phyloP scores from a whole-genome alignment of 768 basidiomycete species.

The Cubamyces lactineus region DNA sequence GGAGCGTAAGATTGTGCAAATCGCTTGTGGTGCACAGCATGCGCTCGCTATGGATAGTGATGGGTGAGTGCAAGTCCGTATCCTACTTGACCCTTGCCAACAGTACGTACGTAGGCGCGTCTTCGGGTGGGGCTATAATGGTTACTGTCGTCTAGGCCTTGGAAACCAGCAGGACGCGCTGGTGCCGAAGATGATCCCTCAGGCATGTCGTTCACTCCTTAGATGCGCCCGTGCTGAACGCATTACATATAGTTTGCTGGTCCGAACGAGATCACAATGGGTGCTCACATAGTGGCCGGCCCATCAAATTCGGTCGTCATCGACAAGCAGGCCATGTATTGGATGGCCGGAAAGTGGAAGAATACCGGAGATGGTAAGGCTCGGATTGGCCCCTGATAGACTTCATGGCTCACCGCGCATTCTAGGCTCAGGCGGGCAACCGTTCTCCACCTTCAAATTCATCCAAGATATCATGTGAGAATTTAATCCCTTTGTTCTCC shows the following conservation, averaged over 20 bases:
- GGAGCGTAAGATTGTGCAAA: conserved; percentile 76
- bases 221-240: background rate
- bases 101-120: conserved; percentile 54
- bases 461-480: conserved; percentile 84
- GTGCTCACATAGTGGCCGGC: conserved; percentile 69
- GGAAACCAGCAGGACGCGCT: conserved; percentile 84
- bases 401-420: background rate
- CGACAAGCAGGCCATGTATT: conserved; percentile 86
- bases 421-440: conserved; percentile 85
- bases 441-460: conserved; percentile 84
- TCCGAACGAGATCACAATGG: conserved; percentile 64
- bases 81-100: background rate
- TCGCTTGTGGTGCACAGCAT: conserved; percentile 89
- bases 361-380: conserved; percentile 85
- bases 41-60: conserved; percentile 77
- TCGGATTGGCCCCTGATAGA: background rate
- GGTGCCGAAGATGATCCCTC: conserved; percentile 81
- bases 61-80: conserved; percentile 50
- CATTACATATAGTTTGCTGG: conserved; percentile 63
- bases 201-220: conserved; percentile 46
- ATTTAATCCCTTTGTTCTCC: background rate
- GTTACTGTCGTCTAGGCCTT: conserved; percentile 89
- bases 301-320: conserved; percentile 84
- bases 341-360: conserved; percentile 94
- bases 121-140: conserved; percentile 88